phyloP scores from a whole-genome alignment of 2,329 filamentous ascomycete genomes.

The Hypocreales sp. region DNA sequence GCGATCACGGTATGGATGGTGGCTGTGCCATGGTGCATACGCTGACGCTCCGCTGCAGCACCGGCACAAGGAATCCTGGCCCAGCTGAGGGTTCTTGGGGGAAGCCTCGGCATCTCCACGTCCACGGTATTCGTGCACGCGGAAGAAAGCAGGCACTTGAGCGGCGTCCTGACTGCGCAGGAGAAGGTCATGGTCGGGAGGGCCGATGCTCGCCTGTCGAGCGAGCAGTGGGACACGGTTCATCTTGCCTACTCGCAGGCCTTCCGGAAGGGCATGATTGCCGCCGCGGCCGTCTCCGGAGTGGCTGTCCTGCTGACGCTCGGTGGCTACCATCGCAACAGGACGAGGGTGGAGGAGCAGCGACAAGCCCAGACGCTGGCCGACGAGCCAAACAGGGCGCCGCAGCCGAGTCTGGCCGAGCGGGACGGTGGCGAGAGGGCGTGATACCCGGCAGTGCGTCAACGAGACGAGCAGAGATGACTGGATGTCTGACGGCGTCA shows the following conservation, averaged over 20 bases:
- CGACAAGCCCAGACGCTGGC: conserved; percentile 6
- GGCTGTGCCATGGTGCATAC: no score
- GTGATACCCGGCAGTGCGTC: no score
- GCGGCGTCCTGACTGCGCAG: conserved; percentile 11
- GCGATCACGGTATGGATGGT: conserved; percentile 26
- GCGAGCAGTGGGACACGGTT: conserved; percentile 15
- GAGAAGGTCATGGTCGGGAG: conserved; percentile 13
- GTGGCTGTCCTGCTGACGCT: conserved; percentile 22
- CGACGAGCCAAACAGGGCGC: conserved; percentile 1
- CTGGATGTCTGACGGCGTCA: neutral
- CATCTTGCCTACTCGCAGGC: conserved; percentile 25
- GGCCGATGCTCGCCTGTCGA: conserved; percentile 8
- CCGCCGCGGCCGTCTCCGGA: conserved; percentile 25
- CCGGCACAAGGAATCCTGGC: conserved; percentile 36
- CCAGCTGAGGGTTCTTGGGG: conserved; percentile 34
- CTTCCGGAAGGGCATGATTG: conserved; percentile 29
- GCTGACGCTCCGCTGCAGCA: conserved; percentile 20
- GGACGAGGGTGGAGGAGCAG: conserved; percentile 7
- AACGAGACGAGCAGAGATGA: neutral
- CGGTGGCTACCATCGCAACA: conserved; percentile 19
- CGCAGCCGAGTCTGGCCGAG: neutral
- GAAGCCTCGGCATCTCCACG: conserved; percentile 36
- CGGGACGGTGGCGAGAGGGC: neutral
- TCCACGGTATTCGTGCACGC: conserved; percentile 29
- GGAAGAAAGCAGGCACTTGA: conserved; percentile 13